Percentiles rank a stretch among this genome's conserved stretches.
phyloP scores from a whole-genome alignment of 1,284 basidiomycete genomes.

The Dichomitus squalens region DNA sequence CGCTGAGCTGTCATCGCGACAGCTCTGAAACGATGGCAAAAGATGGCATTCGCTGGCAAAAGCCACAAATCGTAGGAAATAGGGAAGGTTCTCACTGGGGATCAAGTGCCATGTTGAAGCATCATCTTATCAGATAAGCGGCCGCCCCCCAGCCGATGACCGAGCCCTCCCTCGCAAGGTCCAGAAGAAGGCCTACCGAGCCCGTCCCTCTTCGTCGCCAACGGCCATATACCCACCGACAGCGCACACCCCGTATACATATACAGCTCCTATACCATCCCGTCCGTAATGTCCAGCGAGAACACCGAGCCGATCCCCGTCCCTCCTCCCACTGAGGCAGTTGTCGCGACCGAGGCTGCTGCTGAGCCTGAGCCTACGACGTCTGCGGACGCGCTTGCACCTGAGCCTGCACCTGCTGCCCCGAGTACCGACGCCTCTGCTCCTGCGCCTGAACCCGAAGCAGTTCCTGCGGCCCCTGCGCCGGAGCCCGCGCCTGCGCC shows the following conservation, averaged over 20 bases:
- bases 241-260: background rate
- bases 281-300: constrained; percentile 13
- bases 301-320: constrained; percentile 11
- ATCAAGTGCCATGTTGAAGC: background rate
- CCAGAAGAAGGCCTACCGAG: no score
- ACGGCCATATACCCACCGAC: background rate
- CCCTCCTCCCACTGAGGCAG: constrained; percentile 8
- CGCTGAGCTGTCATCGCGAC: no score
- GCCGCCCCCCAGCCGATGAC: background rate
- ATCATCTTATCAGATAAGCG: constrained; percentile 22
- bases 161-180: no score
- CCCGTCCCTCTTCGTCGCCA: background rate
- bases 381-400: background rate
- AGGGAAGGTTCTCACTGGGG: no score
- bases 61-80: no score
- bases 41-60: no score
- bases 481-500: constrained; percentile 5
- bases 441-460: background rate
- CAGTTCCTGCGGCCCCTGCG: background rate
- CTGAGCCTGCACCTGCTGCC: background rate
- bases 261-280: background rate
- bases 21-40: no score
- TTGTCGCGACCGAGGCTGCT: background rate
- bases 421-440: background rate
- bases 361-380: background rate